phyloP scores from a whole-genome alignment of 2,329 filamentous ascomycete species.

The Akanthomyces dipterigenus region DNA sequence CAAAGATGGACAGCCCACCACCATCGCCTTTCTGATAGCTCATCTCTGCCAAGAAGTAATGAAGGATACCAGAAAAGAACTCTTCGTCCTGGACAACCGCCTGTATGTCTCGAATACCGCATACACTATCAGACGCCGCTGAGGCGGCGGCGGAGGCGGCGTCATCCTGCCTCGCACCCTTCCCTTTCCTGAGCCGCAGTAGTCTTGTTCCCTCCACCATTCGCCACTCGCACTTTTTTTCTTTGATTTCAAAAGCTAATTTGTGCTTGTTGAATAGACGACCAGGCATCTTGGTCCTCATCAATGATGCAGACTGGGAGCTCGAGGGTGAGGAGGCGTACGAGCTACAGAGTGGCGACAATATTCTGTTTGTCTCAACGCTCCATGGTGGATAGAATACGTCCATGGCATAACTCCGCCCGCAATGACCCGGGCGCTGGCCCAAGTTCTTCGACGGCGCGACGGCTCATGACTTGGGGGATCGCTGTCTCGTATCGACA shows the following conservation, averaged over 20 bases:
- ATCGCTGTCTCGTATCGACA: slow-evolving; percentile 2
- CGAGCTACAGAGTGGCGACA: slow-evolving; percentile 73
- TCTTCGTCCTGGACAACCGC: slow-evolving; percentile 81
- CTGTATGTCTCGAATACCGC: slow-evolving; percentile 58
- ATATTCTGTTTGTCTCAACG: slow-evolving; percentile 92
- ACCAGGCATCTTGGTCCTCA: slow-evolving; percentile 89
- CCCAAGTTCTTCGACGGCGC: background rate
- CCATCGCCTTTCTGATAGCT: slow-evolving; percentile 67
- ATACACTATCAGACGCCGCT: background rate
- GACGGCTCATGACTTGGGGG: background rate
- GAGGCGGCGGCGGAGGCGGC: background rate
- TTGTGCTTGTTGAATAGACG: slow-evolving; percentile 49
- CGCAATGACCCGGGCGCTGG: background rate
- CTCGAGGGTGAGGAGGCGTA: slow-evolving; percentile 92
- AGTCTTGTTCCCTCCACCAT: slow-evolving; percentile 1
- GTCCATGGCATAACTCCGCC: background rate
- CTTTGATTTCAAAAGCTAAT: background rate
- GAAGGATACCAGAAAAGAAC: slow-evolving; percentile 76
- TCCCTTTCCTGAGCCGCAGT: background rate
- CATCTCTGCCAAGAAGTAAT: slow-evolving; percentile 77
- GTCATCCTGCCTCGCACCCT: background rate
- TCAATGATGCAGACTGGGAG: slow-evolving; percentile 98
- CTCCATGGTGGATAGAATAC: slow-evolving; percentile 78
- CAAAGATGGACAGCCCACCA: slow-evolving; percentile 53
- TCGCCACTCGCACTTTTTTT: background rate